Evolutionary conservation across 345 rosid species (phyloP).

Genomic region (Sapria himalayana): DNA sequence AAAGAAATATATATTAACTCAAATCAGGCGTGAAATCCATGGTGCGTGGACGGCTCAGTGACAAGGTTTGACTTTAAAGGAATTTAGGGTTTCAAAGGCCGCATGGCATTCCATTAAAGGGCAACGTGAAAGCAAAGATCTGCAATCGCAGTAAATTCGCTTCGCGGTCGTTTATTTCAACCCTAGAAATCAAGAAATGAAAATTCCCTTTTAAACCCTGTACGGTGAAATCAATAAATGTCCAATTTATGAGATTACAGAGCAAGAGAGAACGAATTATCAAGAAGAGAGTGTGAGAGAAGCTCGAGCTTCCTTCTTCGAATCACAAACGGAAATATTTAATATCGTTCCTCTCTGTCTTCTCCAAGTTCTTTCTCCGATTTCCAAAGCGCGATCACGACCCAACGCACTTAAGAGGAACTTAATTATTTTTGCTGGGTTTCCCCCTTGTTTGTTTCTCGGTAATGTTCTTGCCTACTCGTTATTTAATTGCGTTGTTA

Average conservation of each 20-base stretch:
- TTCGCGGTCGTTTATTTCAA: constrained; percentile 12
- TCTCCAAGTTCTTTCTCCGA: too few species aligned
- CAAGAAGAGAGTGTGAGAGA: constrained; percentile 8
- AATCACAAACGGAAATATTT: not conserved
- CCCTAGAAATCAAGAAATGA: constrained; percentile 5
- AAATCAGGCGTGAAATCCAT: too few species aligned
- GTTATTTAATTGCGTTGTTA: too few species aligned
- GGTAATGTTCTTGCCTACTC: too few species aligned
- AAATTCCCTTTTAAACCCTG: constrained; percentile 20
- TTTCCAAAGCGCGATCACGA: too few species aligned
- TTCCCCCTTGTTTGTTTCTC: too few species aligned
- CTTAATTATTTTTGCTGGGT: too few species aligned
- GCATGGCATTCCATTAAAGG: constrained; percentile 6
- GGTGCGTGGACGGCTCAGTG: too few species aligned
- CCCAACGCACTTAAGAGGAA: too few species aligned
- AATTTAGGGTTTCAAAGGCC: constrained; percentile 6
- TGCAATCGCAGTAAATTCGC: constrained; percentile 10
- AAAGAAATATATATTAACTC: too few species aligned
- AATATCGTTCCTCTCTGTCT: too few species aligned
- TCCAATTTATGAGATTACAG: constrained; percentile 24
- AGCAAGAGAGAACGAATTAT: constrained; percentile 3
- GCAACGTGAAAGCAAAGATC: constrained; percentile 14
- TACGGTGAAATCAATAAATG: constrained; percentile 25
- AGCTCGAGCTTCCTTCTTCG: too few species aligned
- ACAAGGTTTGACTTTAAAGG: constrained; percentile 27